Evolutionary conservation across 1,139 yeast species (phyloP).

Genomic region (Scheffersomyces lignicola): DNA sequence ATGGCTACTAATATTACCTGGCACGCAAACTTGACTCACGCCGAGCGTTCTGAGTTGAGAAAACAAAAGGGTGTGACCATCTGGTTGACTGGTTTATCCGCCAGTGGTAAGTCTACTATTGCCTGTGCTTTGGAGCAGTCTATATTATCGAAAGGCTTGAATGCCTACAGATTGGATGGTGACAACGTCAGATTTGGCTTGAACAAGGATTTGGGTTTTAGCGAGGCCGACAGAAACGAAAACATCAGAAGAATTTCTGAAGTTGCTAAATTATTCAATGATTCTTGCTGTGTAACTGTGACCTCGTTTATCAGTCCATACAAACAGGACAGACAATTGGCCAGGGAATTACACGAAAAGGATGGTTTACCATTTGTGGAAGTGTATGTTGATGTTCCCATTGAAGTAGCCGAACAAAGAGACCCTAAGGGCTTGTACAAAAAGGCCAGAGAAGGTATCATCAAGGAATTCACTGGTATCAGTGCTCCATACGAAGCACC

Average conservation of each 20-base stretch:
- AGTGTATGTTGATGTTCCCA: conserved; percentile 88
- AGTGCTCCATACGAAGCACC: conserved; percentile 97
- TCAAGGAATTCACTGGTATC: conserved; percentile 93
- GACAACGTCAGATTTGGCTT: conserved; percentile 93
- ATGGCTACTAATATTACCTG: conserved; percentile 97
- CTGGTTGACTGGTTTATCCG: conserved; percentile 95
- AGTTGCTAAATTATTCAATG: conserved; percentile 88
- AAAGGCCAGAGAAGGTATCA: conserved; percentile 93
- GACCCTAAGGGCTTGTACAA: conserved; percentile 96
- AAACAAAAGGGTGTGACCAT: conserved; percentile 87
- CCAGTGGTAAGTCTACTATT: conserved; percentile 92
- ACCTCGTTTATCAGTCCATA: conserved; percentile 94
- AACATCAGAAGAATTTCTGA: conserved; percentile 93
- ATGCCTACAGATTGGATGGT: conserved; percentile 89
- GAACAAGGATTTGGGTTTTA: conserved; percentile 91
- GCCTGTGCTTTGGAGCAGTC: conserved; percentile 92
- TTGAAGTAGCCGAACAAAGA: conserved; percentile 91
- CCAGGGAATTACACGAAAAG: conserved; percentile 79
- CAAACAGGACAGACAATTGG: conserved; percentile 76
- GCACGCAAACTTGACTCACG: conserved; percentile 87
- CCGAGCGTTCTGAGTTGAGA: conserved; percentile 69
- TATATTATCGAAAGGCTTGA: conserved; percentile 63
- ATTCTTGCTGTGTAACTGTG: conserved; percentile 78
- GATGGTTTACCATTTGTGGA: conserved; percentile 82
- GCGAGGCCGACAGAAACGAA: conserved; percentile 89